Conservation (phyloP, 148 eudicot species). For the Diospyros kaki region DNA sequence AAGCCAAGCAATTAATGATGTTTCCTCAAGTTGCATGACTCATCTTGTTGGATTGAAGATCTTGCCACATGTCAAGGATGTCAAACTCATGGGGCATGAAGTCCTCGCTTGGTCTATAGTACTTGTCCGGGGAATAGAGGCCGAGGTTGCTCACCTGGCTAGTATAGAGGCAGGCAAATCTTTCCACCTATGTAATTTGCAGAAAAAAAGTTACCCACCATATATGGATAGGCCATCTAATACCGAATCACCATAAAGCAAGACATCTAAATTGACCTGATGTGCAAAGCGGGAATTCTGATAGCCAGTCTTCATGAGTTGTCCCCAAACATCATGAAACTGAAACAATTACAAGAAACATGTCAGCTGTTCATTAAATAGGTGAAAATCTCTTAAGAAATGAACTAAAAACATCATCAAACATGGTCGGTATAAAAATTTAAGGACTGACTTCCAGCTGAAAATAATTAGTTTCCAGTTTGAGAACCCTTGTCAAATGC, state of each 20-base stretch:
- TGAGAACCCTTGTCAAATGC: background rate
- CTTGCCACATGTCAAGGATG: conserved; percentile 39
- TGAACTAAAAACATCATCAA: background rate
- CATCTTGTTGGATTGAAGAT: background rate
- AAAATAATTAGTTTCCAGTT: background rate
- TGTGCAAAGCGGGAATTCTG: conserved; percentile 98
- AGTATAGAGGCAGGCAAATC: conserved; percentile 93
- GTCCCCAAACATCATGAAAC: conserved; percentile 97
- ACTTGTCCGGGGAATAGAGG: conserved; percentile 88
- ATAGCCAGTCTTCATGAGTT: conserved; percentile 96
- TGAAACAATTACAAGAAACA: conserved; percentile 22
- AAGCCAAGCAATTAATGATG: background rate
- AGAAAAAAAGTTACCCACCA: background rate
- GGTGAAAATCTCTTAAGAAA: background rate
- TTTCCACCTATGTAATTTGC: conserved; percentile 63
- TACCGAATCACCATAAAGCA: background rate
- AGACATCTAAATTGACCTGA: conserved; percentile 50
- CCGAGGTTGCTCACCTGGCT: conserved; percentile 88
- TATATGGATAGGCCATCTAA: background rate
- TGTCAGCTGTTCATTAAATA: background rate
- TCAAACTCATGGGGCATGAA: conserved; percentile 95
- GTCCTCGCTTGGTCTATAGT: conserved; percentile 96
- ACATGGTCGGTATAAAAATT: no score
- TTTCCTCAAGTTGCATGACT: background rate
- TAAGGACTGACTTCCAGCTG: background rate